Base-by-base conservation (phyloP, 139 green algal species). In the Nannochloris sp. region DNA sequence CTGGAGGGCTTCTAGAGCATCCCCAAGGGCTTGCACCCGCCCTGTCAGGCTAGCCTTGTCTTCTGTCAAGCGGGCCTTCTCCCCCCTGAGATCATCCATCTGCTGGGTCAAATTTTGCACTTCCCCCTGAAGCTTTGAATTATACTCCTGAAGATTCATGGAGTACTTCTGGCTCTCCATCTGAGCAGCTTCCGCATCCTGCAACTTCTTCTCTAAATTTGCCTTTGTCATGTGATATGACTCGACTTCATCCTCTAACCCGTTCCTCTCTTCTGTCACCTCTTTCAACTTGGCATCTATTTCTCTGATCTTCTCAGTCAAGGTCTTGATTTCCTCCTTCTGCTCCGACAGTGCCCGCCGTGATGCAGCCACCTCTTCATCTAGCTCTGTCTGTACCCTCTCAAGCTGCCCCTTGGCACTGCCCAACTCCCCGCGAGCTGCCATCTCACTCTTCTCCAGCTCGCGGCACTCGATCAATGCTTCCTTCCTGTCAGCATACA, bases 261-360 rank as follows among this genome's bases (percentile, higher is more conserved):
- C 46, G 6, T 20, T 29, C 14, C n/a, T 53, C n/a, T 28, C 16
- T 33, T 40, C 29, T 59, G 71, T 73, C 61, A 40, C 46, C 48
- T 45, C 55, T 62, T 50, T 17, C 63, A 63, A 63, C 23, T 43
- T 31, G 11, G 31, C 64, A 20, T 45, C 36, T 30, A 71, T 48
- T 57, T 76, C 16, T 3, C 20, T 33, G 13, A 51, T 43, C 14
- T 59, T 43, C 57, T 68, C n/a, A 14, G 26, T 30, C 63, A 83
- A 75, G 10, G 72, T 57, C 9, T 69, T 55, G 62, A 85, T 82
- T 12, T 76, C 67, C 60, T 72, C 43, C 25, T 76, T 78, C 58
- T 80, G 46, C 33, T 40, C 0, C 6, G 33, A 40, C 5, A 40
- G 46, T 25, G 60, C 60, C 60, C 51, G 14, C n/a, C 14, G 14